Evolutionary conservation across 257 asterid genomes (phyloP).

Genomic region (Hygrophila difformis): DNA sequence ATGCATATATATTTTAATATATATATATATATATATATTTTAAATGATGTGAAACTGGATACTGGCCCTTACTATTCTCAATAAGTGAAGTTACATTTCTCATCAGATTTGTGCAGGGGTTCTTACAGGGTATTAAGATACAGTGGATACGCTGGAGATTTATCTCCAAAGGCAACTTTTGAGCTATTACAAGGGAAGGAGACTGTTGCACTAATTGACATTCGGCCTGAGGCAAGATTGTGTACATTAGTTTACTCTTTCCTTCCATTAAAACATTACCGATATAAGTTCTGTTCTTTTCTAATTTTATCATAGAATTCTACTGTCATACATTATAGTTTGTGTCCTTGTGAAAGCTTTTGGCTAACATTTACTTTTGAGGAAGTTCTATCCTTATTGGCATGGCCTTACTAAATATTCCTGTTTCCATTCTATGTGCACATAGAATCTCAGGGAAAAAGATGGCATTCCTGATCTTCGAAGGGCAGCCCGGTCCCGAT

Average conservation of each 20-base stretch:
- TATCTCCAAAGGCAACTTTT: conserved; percentile 61
- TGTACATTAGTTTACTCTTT: conserved; percentile 26
- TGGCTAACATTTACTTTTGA: neutral
- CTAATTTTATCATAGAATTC: conserved; percentile 2
- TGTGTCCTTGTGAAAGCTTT: neutral
- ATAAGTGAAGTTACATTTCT: conserved; percentile 52
- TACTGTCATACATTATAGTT: neutral
- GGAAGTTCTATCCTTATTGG: neutral
- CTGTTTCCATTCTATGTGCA: conserved; percentile 21
- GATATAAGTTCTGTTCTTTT: neutral
- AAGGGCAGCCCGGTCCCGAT: conserved; percentile 73
- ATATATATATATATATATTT: too few species aligned
- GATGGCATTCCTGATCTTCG: conserved; percentile 97
- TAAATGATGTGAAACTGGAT: neutral
- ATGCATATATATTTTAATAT: too few species aligned
- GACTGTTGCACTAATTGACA: conserved; percentile 66
- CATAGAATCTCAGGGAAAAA: conserved; percentile 78
- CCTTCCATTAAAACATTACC: conserved; percentile 11
- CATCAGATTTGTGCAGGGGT: conserved; percentile 97
- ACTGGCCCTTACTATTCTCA: conserved; percentile 2
- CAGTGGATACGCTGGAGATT: conserved; percentile 91
- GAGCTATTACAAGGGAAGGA: conserved; percentile 66
- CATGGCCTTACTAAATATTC: conserved; percentile 8
- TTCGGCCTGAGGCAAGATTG: conserved; percentile 92
- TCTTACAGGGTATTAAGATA: conserved; percentile 63